Evolutionary conservation across 1,284 basidiomycete species (phyloP).

Genomic region (Irpex sp.): DNA sequence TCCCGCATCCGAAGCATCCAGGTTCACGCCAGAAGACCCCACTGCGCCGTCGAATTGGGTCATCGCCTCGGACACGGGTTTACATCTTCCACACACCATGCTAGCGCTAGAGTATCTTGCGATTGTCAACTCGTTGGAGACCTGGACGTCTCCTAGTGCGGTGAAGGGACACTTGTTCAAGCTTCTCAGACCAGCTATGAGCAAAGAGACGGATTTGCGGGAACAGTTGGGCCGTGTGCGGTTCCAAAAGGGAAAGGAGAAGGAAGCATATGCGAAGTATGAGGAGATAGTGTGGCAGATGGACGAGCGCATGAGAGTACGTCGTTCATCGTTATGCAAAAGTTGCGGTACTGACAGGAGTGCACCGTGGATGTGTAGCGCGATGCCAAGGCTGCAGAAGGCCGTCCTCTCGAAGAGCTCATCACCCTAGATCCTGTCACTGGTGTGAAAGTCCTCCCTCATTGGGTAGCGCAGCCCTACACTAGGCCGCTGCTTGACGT

Average conservation of each 20-base stretch:
- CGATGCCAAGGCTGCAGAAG: conserved; percentile 38
- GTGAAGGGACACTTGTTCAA: conserved; percentile 95
- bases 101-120: conserved; percentile 87
- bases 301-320: conserved; percentile 60
- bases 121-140: conserved; percentile 74
- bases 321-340: conserved; percentile 21
- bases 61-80: conserved; percentile 32
- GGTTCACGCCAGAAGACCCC: conserved; percentile 6
- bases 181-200: conserved; percentile 78
- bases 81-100: conserved; percentile 58
- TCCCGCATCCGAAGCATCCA: conserved; percentile 13
- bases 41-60: conserved; percentile 24
- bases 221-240: conserved; percentile 60
- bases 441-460: conserved; percentile 64
- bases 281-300: conserved; percentile 64
- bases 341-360: neutral
- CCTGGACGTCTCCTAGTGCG: conserved; percentile 70
- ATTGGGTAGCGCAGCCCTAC: conserved; percentile 87
- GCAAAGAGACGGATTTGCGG: conserved; percentile 68
- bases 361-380: conserved; percentile 27
- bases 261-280: conserved; percentile 49
- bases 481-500: conserved; percentile 39
- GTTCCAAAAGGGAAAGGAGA: conserved; percentile 31
- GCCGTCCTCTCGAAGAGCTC: conserved; percentile 39
- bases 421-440: conserved; percentile 47